These are phyloP conservation scores for Leccinum griseonigrum DNA, from an alignment of 1,284 basidiomycete genomes.

Conservation along the genomic window DNA sequence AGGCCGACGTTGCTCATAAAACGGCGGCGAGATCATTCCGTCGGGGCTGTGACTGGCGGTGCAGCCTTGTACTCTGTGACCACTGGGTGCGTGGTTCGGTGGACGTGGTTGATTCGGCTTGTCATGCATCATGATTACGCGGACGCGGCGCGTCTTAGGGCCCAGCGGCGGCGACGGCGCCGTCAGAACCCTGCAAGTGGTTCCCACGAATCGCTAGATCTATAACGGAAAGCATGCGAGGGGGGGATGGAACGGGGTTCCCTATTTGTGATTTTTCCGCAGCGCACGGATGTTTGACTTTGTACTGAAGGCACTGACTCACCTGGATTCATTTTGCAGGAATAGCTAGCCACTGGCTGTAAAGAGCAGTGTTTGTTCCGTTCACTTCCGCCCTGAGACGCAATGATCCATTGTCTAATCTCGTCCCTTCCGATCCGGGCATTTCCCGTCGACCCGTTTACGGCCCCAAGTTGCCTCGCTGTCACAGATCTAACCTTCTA, in stretches of 20 bases:
- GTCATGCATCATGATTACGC: not conserved
- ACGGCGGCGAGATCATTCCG: conserved; percentile 7
- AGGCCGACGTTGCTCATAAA: not conserved
- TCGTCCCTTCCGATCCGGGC: conserved; percentile 19
- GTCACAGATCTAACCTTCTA: conserved; percentile 30
- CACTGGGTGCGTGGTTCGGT: not conserved
- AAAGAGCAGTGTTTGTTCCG: conserved; percentile 21
- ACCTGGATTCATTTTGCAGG: conserved; percentile 25
- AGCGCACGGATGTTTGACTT: conserved; percentile 19
- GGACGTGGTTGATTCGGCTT: not conserved
- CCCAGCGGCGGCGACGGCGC: not conserved
- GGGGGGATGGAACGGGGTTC: not conserved
- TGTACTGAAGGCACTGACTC: conserved; percentile 21
- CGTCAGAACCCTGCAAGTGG: not conserved
- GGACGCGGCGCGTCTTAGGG: not conserved
- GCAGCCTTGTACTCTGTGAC: not conserved
- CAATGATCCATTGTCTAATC: conserved; percentile 23
- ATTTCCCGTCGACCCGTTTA: conserved; percentile 19
- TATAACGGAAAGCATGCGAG: not conserved
- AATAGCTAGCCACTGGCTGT: conserved; percentile 21
- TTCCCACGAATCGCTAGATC: not conserved
- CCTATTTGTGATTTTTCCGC: conserved; percentile 10
- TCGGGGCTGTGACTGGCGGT: conserved; percentile 18
- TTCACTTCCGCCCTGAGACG: conserved; percentile 22
- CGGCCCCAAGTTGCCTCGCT: conserved; percentile 23